phyloP scores from a whole-genome alignment of 2,329 filamentous ascomycete genomes.

The Alternaria alternata region DNA sequence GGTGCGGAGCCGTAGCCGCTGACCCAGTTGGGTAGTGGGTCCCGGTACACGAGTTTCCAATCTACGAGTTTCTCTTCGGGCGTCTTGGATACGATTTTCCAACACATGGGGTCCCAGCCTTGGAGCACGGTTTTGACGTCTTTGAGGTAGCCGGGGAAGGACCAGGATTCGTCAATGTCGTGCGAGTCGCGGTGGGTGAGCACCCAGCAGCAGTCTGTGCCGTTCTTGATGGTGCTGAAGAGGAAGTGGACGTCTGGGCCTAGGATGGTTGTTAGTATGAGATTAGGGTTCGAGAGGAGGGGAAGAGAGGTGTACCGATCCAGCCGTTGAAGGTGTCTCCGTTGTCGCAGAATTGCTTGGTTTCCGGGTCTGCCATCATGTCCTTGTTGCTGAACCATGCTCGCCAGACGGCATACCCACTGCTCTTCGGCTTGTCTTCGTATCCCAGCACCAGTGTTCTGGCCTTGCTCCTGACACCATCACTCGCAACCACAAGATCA shows the following conservation, averaged over 20 bases:
- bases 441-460: constrained; percentile 62
- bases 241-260: constrained; percentile 51
- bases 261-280: constrained; percentile 4
- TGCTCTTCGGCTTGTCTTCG: constrained; percentile 61
- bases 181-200: constrained; percentile 47
- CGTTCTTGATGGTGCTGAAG: constrained; percentile 49
- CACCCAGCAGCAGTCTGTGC: constrained; percentile 50
- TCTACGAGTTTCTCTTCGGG: constrained; percentile 54
- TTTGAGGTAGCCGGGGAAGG: constrained; percentile 44
- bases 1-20: constrained; percentile 54
- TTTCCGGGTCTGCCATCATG: constrained; percentile 51
- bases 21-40: constrained; percentile 63
- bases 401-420: constrained; percentile 63
- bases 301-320: constrained; percentile 34
- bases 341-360: constrained; percentile 48
- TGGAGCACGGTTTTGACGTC: constrained; percentile 45
- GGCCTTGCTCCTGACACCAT: constrained; percentile 62
- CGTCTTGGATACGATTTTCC: constrained; percentile 47
- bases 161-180: constrained; percentile 49
- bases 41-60: constrained; percentile 65
- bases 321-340: constrained; percentile 51
- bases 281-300: background rate
- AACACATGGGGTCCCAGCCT: constrained; percentile 47
- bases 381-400: constrained; percentile 54
- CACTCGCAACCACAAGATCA: constrained; percentile 62